Conservation (phyloP, 345 rosid genomes). For the Camelina hispida region DNA sequence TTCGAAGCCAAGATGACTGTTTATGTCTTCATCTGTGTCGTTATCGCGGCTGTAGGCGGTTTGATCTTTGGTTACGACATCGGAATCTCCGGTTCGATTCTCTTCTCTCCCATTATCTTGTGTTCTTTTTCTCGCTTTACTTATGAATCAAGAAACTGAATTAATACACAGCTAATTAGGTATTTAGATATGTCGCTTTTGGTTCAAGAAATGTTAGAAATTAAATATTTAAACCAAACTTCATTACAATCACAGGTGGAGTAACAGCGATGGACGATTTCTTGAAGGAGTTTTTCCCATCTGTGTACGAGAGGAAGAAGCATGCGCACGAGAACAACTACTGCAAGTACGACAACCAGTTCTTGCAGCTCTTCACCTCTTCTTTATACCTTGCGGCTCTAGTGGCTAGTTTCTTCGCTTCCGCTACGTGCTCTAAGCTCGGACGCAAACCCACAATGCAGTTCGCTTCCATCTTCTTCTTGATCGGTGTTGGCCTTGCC, state of each 20-base stretch:
- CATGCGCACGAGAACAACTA: constrained; percentile 66
- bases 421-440: constrained; percentile 48
- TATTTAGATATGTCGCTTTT: constrained; percentile 3
- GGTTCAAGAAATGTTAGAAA: not conserved
- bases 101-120: not conserved
- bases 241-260: constrained; percentile 52
- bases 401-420: constrained; percentile 61
- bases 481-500: constrained; percentile 56
- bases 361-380: constrained; percentile 75
- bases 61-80: constrained; percentile 60
- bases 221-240: not conserved
- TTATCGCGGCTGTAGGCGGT: constrained; percentile 56
- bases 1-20: constrained; percentile 49
- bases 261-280: constrained; percentile 87
- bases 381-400: constrained; percentile 76
- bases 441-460: constrained; percentile 82
- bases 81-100: constrained; percentile 48
- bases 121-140: not conserved
- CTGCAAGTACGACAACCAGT: constrained; percentile 67
- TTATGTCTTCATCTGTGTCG: constrained; percentile 45
- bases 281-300: constrained; percentile 63
- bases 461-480: constrained; percentile 68
- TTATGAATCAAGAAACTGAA: constrained; percentile 3
- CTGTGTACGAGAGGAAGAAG: constrained; percentile 62
- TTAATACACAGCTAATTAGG: not conserved